Conservation (phyloP, 2,329 filamentous ascomycete genomes). For the Colletotrichum paranaense region DNA sequence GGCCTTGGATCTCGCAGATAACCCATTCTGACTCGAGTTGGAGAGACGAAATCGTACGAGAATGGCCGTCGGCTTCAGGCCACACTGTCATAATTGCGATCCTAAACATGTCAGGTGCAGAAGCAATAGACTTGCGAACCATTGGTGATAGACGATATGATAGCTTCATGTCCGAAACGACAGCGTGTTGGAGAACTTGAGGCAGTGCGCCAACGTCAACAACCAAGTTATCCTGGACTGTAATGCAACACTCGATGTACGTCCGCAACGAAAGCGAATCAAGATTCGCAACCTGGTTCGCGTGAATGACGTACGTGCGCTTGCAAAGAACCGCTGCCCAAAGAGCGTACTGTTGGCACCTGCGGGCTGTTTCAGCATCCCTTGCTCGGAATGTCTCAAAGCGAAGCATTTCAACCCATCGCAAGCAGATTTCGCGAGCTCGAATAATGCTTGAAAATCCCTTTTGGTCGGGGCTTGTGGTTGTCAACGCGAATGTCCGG, state of each 20-base stretch:
- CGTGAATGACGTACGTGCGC: conserved; percentile 46
- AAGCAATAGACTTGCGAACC: conserved; percentile 49
- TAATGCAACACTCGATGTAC: conserved; percentile 41
- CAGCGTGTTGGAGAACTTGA: conserved; percentile 46
- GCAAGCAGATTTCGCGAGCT: conserved; percentile 54
- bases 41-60: conserved; percentile 12
- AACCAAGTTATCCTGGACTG: conserved; percentile 59
- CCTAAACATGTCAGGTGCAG: conserved; percentile 39
- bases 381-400: conserved; percentile 52
- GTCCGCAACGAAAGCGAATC: conserved; percentile 33
- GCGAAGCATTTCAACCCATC: conserved; percentile 63
- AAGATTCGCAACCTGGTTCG: conserved; percentile 5
- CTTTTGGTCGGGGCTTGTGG: conserved; percentile 1
- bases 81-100: conserved; percentile 53
- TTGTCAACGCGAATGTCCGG: conserved; percentile 46
- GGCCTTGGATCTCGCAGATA: conserved; percentile 23
- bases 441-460: conserved; percentile 49
- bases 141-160: conserved; percentile 47
- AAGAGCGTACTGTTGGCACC: conserved; percentile 58
- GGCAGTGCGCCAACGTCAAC: conserved; percentile 49
- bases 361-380: conserved; percentile 50
- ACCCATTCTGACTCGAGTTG: conserved; percentile 45
- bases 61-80: conserved; percentile 46
- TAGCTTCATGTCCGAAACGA: conserved; percentile 61
- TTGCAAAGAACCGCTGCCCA: conserved; percentile 68